phyloP scores from a whole-genome alignment of 2,329 filamentous ascomycete genomes.

The Trichoderma atrobrunneum region DNA sequence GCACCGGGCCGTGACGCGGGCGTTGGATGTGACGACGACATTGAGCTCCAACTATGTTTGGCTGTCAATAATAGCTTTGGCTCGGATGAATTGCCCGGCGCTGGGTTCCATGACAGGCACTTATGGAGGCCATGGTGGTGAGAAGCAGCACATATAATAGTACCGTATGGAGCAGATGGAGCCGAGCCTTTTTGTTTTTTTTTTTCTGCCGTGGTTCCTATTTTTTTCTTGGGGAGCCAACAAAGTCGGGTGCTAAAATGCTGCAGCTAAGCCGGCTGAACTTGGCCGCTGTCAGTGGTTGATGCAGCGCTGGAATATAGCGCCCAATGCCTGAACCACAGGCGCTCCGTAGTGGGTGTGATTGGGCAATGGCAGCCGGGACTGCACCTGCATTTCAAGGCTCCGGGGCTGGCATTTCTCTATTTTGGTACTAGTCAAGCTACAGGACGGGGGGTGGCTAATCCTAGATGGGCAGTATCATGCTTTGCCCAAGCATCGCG shows the following conservation, averaged over 20 bases:
- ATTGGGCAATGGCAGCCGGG: not conserved
- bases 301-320: not conserved
- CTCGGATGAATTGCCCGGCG: not conserved
- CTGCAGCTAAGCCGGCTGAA: not conserved
- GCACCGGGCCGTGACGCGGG: slow-evolving; percentile 51
- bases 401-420: not conserved
- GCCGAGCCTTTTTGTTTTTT: not conserved
- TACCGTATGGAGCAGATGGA: not conserved
- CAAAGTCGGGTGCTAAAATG: not conserved
- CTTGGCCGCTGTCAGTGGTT: not conserved
- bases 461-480: not conserved
- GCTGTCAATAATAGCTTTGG: not conserved
- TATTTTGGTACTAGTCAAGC: not conserved
- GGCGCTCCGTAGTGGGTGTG: not conserved
- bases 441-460: not conserved
- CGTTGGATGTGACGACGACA: slow-evolving; percentile 23
- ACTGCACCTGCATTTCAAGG: not conserved
- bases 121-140: slow-evolving; percentile 8
- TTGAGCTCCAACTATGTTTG: not conserved
- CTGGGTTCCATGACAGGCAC: slow-evolving; percentile 5
- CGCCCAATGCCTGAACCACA: not conserved
- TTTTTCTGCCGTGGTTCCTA: not conserved
- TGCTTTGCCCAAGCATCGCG: not conserved
- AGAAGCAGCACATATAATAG: not conserved
- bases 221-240: not conserved